These are phyloP conservation scores for Phytophthora constricta DNA, from an alignment of 352 stramenopile species.

Conservation along the genomic window DNA sequence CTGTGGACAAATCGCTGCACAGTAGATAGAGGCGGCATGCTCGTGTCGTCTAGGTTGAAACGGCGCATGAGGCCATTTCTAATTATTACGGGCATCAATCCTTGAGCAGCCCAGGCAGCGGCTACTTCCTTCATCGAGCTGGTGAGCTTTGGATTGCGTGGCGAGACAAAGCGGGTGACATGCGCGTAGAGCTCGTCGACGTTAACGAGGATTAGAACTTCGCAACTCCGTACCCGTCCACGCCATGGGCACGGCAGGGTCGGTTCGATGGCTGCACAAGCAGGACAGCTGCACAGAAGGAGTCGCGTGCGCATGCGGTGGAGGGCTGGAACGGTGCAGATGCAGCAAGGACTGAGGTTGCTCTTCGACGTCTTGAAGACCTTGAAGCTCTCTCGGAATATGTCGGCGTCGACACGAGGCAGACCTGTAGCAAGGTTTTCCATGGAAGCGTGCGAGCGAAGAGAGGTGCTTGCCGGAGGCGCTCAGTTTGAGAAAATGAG, in stretches of 20 bases:
- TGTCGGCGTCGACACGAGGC: not conserved
- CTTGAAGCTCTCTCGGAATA: not conserved
- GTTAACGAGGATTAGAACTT: not conserved
- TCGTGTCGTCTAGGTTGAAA: not conserved
- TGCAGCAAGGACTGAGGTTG: not conserved
- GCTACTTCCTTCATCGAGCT: not conserved
- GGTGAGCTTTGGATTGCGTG: not conserved
- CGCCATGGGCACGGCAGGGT: not conserved
- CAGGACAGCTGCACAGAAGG: not conserved
- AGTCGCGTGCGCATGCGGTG: not conserved
- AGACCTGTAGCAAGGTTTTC: not conserved
- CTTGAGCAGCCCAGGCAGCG: not conserved
- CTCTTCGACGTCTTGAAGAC: not conserved
- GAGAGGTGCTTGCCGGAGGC: not conserved
- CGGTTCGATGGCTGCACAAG: not conserved
- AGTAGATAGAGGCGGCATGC: not conserved
- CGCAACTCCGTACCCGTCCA: not conserved
- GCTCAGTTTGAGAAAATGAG: not conserved
- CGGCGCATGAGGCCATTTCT: not conserved
- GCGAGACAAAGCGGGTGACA: not conserved
- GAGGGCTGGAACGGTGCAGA: not conserved
- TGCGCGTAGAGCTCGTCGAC: not conserved
- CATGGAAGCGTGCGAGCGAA: not conserved
- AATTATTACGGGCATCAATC: not conserved
- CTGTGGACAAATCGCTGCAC: not conserved